Conservation (phyloP, 805 yeast genomes). For the Yamadazyma kitorensis region DNA sequence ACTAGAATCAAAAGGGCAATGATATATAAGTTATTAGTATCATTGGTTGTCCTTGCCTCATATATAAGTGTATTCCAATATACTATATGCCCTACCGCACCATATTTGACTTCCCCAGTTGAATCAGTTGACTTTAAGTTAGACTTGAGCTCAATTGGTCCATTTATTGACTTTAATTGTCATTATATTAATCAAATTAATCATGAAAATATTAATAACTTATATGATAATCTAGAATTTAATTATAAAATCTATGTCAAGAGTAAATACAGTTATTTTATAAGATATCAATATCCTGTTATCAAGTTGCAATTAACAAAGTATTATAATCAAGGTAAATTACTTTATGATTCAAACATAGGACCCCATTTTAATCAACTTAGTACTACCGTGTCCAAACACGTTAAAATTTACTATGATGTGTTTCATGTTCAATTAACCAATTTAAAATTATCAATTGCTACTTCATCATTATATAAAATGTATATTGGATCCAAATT, state of each 20-base stretch:
- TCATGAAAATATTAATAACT: slow-evolving; percentile 10
- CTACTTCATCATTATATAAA: slow-evolving; percentile 5
- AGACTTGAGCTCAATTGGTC: slow-evolving; percentile 4
- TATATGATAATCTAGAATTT: slow-evolving; percentile 11
- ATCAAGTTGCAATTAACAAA: slow-evolving; percentile 5
- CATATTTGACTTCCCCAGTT: slow-evolving; percentile 1
- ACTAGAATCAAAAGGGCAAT: too few species aligned
- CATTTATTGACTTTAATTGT: slow-evolving; percentile 8
- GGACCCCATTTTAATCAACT: background rate
- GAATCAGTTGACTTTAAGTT: background rate
- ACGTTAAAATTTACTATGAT: background rate
- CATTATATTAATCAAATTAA: slow-evolving; percentile 9
- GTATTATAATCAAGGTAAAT: background rate
- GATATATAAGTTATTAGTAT: slow-evolving; percentile 3
- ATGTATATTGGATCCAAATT: slow-evolving; percentile 4
- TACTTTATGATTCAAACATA: slow-evolving; percentile 1
- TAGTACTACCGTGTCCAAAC: background rate
- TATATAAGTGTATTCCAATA: slow-evolving; percentile 7
- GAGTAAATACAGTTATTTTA: slow-evolving; percentile 7
- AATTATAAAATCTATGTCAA: slow-evolving; percentile 11
- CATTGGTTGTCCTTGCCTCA: background rate
- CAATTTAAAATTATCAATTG: slow-evolving; percentile 1
- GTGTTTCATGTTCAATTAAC: background rate
- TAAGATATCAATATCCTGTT: slow-evolving; percentile 10
- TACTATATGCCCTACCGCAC: slow-evolving; percentile 7